A percentile compares a stretch with the other conserved stretches of the same genome.
phyloP scores from a whole-genome alignment of 257 asterid genomes.

The Solanum medicagineum region DNA sequence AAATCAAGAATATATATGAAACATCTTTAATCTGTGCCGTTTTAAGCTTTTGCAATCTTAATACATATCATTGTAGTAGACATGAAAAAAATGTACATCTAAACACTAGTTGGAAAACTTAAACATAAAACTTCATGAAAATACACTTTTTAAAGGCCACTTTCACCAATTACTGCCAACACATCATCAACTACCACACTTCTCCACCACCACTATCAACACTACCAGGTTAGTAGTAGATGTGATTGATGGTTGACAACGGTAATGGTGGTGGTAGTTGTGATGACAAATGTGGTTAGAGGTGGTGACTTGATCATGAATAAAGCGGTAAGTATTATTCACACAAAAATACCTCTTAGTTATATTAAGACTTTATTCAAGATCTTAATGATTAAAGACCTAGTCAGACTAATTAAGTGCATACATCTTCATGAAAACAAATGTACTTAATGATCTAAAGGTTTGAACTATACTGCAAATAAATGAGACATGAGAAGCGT shows the following conservation, averaged over 20 bases:
- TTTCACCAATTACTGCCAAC: no score
- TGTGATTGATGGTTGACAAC: neutral
- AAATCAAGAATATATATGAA: no score
- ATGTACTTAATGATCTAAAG: neutral
- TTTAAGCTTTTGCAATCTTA: no score
- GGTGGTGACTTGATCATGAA: neutral
- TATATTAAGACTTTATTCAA: neutral
- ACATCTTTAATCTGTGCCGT: no score
- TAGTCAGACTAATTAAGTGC: no score
- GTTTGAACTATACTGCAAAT: neutral
- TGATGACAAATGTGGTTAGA: neutral
- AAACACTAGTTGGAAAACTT: no score
- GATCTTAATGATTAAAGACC: neutral
- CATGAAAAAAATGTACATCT: no score
- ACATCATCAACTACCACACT: no score
- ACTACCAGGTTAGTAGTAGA: neutral
- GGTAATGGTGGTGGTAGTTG: neutral
- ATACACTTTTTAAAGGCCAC: no score
- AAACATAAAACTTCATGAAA: no score
- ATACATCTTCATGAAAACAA: neutral
- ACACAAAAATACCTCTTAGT: neutral
- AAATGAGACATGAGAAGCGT: neutral
- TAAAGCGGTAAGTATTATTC: neutral
- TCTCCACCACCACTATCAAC: no score
- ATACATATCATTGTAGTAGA: no score